A percentile compares a stretch with the other conserved stretches of the same genome.
These are phyloP conservation scores for Linnemannia zychae DNA, from an alignment of 192 early-diverging fungal species.

Conservation along the genomic window DNA sequence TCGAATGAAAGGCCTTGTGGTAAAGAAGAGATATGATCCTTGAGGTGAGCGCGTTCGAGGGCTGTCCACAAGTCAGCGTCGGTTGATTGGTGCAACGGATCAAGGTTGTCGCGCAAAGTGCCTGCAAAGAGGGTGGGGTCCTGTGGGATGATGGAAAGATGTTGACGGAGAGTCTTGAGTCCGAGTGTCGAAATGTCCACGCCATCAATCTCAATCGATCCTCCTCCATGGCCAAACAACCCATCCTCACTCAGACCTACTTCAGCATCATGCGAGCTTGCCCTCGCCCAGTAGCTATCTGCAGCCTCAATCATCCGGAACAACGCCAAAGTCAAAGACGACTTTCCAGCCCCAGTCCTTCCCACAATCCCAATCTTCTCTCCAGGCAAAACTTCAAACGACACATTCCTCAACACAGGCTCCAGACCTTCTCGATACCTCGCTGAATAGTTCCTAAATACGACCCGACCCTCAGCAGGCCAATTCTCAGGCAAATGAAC, in stretches of 20 bases:
- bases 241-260: not conserved
- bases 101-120: constrained; percentile 67
- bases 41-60: constrained; percentile 76
- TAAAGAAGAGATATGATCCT: constrained; percentile 69
- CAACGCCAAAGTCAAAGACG: constrained; percentile 63
- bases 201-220: constrained; percentile 73
- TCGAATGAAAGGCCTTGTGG: constrained; percentile 74
- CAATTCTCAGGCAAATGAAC: constrained; percentile 55
- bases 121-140: constrained; percentile 79
- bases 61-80: constrained; percentile 76
- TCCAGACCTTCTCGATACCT: constrained; percentile 52
- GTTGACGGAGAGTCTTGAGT: constrained; percentile 64
- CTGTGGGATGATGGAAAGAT: constrained; percentile 86
- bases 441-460: constrained; percentile 31
- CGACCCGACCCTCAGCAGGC: constrained; percentile 39
- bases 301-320: constrained; percentile 64
- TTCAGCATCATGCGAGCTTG: not conserved
- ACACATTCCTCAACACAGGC: constrained; percentile 61
- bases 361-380: constrained; percentile 58
- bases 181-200: constrained; percentile 66
- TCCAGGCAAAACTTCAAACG: constrained; percentile 47
- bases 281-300: constrained; percentile 40
- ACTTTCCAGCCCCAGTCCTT: constrained; percentile 62
- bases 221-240: constrained; percentile 38
- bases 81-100: constrained; percentile 62